phyloP scores from a whole-genome alignment of 257 asterid genomes.

The Solanum paucissectum region DNA sequence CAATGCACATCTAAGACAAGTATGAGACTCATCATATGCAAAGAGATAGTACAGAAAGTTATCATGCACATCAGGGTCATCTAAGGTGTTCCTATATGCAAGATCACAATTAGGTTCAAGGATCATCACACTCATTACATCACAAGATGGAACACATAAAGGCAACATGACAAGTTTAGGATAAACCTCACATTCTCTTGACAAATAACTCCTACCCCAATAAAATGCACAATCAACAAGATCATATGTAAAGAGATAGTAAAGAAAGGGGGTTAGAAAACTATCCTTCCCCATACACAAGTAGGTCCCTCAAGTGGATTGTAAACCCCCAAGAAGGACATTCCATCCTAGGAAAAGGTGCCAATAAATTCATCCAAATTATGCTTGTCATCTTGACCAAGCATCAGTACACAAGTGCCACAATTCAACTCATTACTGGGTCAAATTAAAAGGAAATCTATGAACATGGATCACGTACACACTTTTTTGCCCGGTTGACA shows the following conservation, averaged over 20 bases:
- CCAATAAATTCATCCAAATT: background rate
- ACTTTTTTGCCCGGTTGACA: background rate
- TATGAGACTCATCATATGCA: background rate
- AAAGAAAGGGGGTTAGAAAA: background rate
- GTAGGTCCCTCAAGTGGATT: background rate
- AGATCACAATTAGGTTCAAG: background rate
- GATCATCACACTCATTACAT: background rate
- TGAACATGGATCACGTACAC: background rate
- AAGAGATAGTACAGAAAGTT: background rate
- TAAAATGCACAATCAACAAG: background rate
- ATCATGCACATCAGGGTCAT: background rate
- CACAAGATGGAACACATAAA: no score
- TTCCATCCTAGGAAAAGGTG: background rate
- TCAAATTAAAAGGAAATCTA: background rate
- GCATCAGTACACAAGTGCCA: background rate
- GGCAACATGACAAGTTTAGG: background rate
- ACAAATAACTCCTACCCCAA: background rate
- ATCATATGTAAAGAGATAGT: background rate
- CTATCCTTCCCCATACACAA: background rate
- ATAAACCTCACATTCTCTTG: background rate
- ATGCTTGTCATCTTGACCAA: background rate
- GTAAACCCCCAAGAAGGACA: background rate
- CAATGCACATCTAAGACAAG: background rate
- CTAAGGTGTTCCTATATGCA: background rate
- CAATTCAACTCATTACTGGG: background rate